A percentile compares a stretch with the other conserved stretches of the same genome.
phyloP scores from a whole-genome alignment of 768 basidiomycete genomes.

The Artomyces pyxidatus region DNA sequence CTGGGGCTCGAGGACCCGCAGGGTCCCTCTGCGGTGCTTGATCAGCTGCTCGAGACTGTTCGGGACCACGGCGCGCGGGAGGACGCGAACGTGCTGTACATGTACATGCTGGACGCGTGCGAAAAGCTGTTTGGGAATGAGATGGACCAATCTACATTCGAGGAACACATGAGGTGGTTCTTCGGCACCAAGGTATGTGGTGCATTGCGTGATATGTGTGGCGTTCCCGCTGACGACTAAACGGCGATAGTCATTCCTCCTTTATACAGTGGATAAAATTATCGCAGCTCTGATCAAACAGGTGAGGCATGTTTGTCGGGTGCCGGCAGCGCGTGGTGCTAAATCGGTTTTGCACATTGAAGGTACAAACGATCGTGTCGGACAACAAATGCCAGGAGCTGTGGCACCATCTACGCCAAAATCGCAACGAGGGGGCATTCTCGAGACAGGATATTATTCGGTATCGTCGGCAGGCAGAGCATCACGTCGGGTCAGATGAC shows the following conservation, averaged over 20 bases:
- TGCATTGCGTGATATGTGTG: slow-evolving; percentile 18
- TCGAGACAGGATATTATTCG: slow-evolving; percentile 62
- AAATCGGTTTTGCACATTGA: slow-evolving; percentile 5
- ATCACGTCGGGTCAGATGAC: slow-evolving; percentile 65
- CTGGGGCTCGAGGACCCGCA: slow-evolving; percentile 82
- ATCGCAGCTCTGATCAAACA: slow-evolving; percentile 88
- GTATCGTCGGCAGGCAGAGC: slow-evolving; percentile 76
- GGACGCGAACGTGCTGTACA: slow-evolving; percentile 67
- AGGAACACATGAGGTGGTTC: slow-evolving; percentile 94
- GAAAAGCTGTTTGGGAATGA: slow-evolving; percentile 93
- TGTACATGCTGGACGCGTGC: slow-evolving; percentile 82
- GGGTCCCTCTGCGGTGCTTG: slow-evolving; percentile 60
- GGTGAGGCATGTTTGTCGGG: slow-evolving; percentile 34
- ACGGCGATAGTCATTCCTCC: slow-evolving; percentile 63
- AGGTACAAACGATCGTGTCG: slow-evolving; percentile 82
- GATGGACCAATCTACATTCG: slow-evolving; percentile 85
- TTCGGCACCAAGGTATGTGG: slow-evolving; percentile 70
- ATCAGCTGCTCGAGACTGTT: slow-evolving; percentile 56
- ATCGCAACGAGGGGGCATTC: slow-evolving; percentile 43
- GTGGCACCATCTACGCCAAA: slow-evolving; percentile 63
- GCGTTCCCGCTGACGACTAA: slow-evolving; percentile 23
- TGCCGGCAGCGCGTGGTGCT: slow-evolving; percentile 1
- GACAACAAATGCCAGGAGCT: slow-evolving; percentile 87
- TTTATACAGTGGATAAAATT: slow-evolving; percentile 93
- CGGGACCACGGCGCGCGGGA: slow-evolving; percentile 38